Conservation (phyloP, 73 alveolate genomes). For the Chromera velia region DNA sequence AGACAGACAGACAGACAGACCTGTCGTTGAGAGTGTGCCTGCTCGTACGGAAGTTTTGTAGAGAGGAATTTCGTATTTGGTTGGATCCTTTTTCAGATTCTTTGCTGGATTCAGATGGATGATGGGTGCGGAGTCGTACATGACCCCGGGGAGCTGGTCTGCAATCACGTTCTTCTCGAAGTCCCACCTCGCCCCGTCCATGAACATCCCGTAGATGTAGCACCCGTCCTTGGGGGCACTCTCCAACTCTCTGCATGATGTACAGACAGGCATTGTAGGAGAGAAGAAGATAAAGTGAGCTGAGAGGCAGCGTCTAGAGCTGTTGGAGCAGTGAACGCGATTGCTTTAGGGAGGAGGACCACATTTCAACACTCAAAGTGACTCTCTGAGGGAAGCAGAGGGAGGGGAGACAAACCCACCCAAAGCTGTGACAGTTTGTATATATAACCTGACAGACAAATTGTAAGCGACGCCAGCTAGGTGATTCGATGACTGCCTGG, state of each 20-base stretch:
- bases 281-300: too few relatives aligned
- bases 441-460: too few relatives aligned
- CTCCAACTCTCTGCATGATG: constrained; percentile 62
- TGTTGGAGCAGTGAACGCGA: too few relatives aligned
- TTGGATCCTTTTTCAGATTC: constrained; percentile 55
- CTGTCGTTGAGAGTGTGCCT: constrained; percentile 94
- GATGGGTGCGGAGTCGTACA: constrained; percentile 68
- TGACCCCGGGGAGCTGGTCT: constrained; percentile 62
- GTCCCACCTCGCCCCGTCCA: constrained; percentile 83
- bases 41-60: constrained; percentile 97
- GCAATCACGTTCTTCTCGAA: constrained; percentile 60
- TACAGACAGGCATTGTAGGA: too few relatives aligned
- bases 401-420: too few relatives aligned
- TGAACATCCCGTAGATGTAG: constrained; percentile 84
- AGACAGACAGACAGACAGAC: constrained; percentile 15
- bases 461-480: too few relatives aligned
- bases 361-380: too few relatives aligned
- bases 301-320: too few relatives aligned
- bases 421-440: too few relatives aligned
- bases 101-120: constrained; percentile 70
- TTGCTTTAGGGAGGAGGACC: too few relatives aligned
- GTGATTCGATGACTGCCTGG: too few relatives aligned
- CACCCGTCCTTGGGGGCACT: constrained; percentile 81
- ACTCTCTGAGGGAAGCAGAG: too few relatives aligned
- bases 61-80: constrained; percentile 86